Evolutionary conservation across 768 basidiomycete genomes (phyloP), one percentile per base, ranked within the genome.

Genomic region (Tremella yokohamensis): DNA sequence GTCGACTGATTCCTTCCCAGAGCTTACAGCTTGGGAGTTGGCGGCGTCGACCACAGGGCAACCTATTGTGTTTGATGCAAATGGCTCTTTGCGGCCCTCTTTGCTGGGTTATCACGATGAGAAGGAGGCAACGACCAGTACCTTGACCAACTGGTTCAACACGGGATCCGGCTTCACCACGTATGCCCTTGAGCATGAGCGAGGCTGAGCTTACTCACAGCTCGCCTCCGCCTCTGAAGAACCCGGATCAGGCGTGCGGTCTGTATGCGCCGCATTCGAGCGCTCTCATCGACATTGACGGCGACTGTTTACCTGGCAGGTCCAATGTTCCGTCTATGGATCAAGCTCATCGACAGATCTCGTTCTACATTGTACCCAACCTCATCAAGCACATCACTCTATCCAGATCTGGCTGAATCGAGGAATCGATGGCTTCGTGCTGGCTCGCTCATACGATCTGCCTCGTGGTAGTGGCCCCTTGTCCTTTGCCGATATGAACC

Each of bases 381-480:
- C 83, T 0, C 79, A 63, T 58, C 62, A 38, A 81, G 81, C n/a
- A 73, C 74, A 22, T 82, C 82, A 72, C 13, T 84, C 81, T 1
- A 94, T 86, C 76, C 92, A 98, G 74, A 87, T 98, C 49, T 99
- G 94, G 93, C 77, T 87, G 16, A 97, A 96, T 73, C 81, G 86
- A 68, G 91, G 93, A 70, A 80, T 81, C 19, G 77, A 82, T 18
- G 89, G 88, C 0, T 97, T 89, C 76, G 78, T 78, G 1, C 80
- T 93, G 1, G 84, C 85, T 0, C 84, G 84, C 57, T 77, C 83
- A 52, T 87, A 86, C 7, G 64, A 79, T 12, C 80, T 98, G 16
- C 96, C 96, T 1, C 62, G 80, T 25, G 91, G 88, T 0, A 81
- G 84, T 3, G 90, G 89, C 63, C 79, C 85, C 0, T 83, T 98